Conservation (phyloP, 176 grass and related monocot genomes). For the Otatea glauca region DNA sequence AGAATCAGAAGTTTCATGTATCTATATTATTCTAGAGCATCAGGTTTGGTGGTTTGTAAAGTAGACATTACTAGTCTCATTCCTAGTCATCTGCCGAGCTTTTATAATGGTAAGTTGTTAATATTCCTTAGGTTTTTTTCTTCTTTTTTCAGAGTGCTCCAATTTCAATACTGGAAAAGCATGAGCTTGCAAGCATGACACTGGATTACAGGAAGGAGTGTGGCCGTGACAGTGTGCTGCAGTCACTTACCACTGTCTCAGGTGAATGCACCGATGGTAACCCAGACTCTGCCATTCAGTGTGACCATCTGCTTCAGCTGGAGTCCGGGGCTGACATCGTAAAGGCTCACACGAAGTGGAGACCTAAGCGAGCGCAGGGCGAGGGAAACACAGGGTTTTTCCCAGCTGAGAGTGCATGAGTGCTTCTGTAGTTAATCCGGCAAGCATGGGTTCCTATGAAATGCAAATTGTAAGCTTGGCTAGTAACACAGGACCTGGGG, state of each 20-base stretch:
- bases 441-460: conserved; percentile 35
- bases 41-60: neutral
- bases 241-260: conserved; percentile 71
- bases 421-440: conserved; percentile 1
- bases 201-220: conserved; percentile 98
- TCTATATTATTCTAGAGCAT: neutral
- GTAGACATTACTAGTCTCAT: neutral
- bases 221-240: conserved; percentile 78
- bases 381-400: conserved; percentile 55
- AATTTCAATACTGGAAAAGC: conserved; percentile 91
- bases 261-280: conserved; percentile 33
- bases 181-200: conserved; percentile 92
- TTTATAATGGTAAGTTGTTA: neutral
- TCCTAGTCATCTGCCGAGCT: neutral
- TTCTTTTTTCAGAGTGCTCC: conserved; percentile 73
- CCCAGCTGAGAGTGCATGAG: conserved; percentile 53
- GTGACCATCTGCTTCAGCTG: conserved; percentile 85
- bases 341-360: conserved; percentile 86
- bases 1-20: conserved; percentile 7
- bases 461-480: conserved; percentile 44
- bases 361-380: conserved; percentile 57
- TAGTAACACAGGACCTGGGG: conserved; percentile 31
- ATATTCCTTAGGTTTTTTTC: conserved; percentile 1
- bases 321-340: conserved; percentile 81
- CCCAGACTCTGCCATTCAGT: conserved; percentile 55